These are phyloP conservation scores for Quambalaria eucalypti DNA, from an alignment of 1,284 basidiomycete genomes.

Conservation along the genomic window DNA sequence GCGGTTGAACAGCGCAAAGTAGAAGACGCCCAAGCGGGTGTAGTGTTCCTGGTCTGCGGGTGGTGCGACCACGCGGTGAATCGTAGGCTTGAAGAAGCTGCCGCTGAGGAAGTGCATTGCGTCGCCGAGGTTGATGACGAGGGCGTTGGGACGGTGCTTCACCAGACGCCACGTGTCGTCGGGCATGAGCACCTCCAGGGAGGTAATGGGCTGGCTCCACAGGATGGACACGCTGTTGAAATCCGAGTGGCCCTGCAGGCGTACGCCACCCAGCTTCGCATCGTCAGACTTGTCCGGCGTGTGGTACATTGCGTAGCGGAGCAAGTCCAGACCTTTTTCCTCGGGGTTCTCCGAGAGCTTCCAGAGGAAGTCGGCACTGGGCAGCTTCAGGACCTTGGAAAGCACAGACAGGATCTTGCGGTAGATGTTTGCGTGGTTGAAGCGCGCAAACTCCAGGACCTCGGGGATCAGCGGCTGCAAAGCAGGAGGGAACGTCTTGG, in stretches of 20 bases:
- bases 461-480: conserved; percentile 41
- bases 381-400: conserved; percentile 49
- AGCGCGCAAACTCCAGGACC: conserved; percentile 47
- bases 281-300: conserved; percentile 45
- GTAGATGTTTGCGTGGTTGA: conserved; percentile 46
- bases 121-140: conserved; percentile 44
- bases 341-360: conserved; percentile 48
- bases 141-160: conserved; percentile 44
- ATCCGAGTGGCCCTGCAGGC: conserved; percentile 48
- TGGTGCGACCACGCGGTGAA: conserved; percentile 49
- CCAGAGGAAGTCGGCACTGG: conserved; percentile 48
- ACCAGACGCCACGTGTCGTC: conserved; percentile 49
- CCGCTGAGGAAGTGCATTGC: conserved; percentile 41
- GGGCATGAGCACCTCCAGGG: conserved; percentile 49
- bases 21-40: conserved; percentile 48
- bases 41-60: conserved; percentile 48
- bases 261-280: conserved; percentile 45
- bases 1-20: conserved; percentile 49
- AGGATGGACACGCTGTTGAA: conserved; percentile 49
- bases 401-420: conserved; percentile 49
- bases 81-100: conserved; percentile 46
- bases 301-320: conserved; percentile 50
- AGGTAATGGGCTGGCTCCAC: conserved; percentile 50
- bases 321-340: conserved; percentile 47
- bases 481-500: conserved; percentile 22